Evolutionary conservation across 2,329 filamentous ascomycete species (phyloP).

Genomic region (Paecilomyces dactylethromorphus): DNA sequence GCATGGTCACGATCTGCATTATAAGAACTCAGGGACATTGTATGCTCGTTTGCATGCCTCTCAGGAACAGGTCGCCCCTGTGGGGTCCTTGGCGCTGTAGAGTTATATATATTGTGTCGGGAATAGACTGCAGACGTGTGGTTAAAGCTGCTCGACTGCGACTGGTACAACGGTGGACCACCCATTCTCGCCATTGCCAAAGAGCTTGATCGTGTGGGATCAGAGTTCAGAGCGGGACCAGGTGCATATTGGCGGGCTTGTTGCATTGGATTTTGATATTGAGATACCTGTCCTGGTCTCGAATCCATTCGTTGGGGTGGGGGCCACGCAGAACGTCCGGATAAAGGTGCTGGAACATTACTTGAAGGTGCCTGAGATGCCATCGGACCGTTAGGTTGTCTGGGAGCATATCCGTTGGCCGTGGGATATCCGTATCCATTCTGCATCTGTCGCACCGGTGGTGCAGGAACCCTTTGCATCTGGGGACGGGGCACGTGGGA

Average conservation of each 20-base stretch:
- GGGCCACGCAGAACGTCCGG: constrained; percentile 64
- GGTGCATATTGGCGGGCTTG: constrained; percentile 48
- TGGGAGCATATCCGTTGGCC: constrained; percentile 16
- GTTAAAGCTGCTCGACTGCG: constrained; percentile 56
- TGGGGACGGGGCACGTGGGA: constrained; percentile 43
- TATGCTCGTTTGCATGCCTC: constrained; percentile 82
- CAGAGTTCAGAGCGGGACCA: constrained; percentile 70
- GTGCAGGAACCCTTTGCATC: constrained; percentile 35
- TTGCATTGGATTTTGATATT: constrained; percentile 54
- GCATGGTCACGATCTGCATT: constrained; percentile 67
- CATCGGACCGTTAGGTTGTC: constrained; percentile 23
- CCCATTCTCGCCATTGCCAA: constrained; percentile 61
- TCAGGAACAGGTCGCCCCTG: constrained; percentile 89
- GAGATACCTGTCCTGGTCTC: constrained; percentile 44
- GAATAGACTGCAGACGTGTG: constrained; percentile 67
- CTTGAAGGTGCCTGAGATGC: constrained; percentile 49
- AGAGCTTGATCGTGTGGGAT: constrained; percentile 87
- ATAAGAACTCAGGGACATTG: constrained; percentile 92
- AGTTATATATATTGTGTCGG: constrained; percentile 68
- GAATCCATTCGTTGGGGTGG: constrained; percentile 65
- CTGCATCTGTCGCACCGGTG: constrained; percentile 37
- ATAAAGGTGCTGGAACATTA: constrained; percentile 55
- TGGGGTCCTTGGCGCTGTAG: constrained; percentile 67
- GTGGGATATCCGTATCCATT: constrained; percentile 35
- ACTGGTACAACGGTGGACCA: constrained; percentile 66